Evolutionary conservation across 2,329 filamentous ascomycete species (phyloP), one percentile per base, ranked within the genome.

Genomic region (Ceratocystis albifundus): DNA sequence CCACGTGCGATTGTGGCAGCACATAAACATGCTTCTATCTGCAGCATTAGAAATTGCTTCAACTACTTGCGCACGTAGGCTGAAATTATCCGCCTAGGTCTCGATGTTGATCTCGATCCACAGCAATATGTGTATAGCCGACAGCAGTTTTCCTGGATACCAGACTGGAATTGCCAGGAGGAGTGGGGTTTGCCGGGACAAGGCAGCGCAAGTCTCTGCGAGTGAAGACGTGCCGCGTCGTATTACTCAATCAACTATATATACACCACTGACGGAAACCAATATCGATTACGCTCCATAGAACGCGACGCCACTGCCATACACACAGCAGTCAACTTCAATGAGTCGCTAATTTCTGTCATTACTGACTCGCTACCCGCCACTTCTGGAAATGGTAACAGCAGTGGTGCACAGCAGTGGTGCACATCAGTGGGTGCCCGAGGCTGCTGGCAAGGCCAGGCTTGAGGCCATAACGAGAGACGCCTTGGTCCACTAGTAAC

Each of bases 1-100:
- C 76, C 87, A 2, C 80, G 83, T 1, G 84, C 84, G 4, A 80
- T 87, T 28, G 75, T 87, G 0, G 84, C 84, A 0, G 82, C 83
- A 2, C 78, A 82, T 65, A 80, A 80, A n/a, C n/a, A 82, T 70
- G 75, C 77, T 72, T 79, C 79, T 25, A 74, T 75, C 53, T 73
- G 76, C 67, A 77, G 77, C 32, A 72, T 82, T 36, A 78, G 82
- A 69, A 81, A 83, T 71, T 80, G 80, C 64, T 80, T 82, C 70
- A 78, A 80, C 64, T 75, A 76, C 12, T 71, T 82, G 65, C 76
- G 76, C 57, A 75, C 77, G 46, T 75, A 80, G 50, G 76, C 74
- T 2, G 69, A 75, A 48, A 72, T 77, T 61, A 71, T 81, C 57
- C 74, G 72, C 32, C 66, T 72, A 25, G 75, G 74, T 2, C 75